Conservation (phyloP, 2,329 filamentous ascomycete species). For the Aspergillus sp. region DNA sequence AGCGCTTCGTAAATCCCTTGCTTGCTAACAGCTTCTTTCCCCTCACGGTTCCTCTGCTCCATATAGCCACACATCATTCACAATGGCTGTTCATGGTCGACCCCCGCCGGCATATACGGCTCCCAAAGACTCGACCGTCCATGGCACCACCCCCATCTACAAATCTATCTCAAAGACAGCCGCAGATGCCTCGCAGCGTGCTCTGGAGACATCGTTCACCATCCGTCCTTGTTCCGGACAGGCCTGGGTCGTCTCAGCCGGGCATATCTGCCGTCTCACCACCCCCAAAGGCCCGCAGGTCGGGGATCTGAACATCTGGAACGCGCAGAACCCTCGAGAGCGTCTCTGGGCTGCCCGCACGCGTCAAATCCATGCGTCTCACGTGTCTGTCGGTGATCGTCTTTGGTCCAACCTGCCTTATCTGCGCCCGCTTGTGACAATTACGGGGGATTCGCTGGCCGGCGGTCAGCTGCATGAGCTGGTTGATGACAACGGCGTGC, state of each 20-base stretch:
- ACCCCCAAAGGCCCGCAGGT: slow-evolving; percentile 79
- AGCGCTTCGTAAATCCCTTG: not conserved
- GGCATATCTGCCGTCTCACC: slow-evolving; percentile 69
- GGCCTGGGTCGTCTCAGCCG: slow-evolving; percentile 70
- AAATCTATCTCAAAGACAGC: slow-evolving; percentile 38
- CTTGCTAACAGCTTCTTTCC: not conserved
- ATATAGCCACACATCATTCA: not conserved
- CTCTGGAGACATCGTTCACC: slow-evolving; percentile 51
- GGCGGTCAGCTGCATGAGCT: slow-evolving; percentile 39
- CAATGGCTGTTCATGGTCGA: slow-evolving; percentile 19
- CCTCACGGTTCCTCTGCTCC: not conserved
- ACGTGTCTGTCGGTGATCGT: slow-evolving; percentile 69
- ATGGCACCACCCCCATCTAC: slow-evolving; percentile 38
- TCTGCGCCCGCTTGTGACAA: slow-evolving; percentile 71
- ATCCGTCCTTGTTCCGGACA: slow-evolving; percentile 71
- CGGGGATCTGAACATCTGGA: slow-evolving; percentile 82
- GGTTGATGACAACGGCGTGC: slow-evolving; percentile 35
- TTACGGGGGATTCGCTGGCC: slow-evolving; percentile 65
- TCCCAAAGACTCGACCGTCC: slow-evolving; percentile 33
- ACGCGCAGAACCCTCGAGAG: slow-evolving; percentile 71
- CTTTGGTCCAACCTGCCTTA: slow-evolving; percentile 78
- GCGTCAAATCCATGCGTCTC: slow-evolving; percentile 73
- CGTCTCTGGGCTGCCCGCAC: slow-evolving; percentile 80
- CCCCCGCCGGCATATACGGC: slow-evolving; percentile 42
- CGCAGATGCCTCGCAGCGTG: slow-evolving; percentile 26